Evolutionary conservation across 2,329 filamentous ascomycete genomes (phyloP), one percentile per base, ranked within the genome.

Genomic region (Pyrenochaeta sp.): DNA sequence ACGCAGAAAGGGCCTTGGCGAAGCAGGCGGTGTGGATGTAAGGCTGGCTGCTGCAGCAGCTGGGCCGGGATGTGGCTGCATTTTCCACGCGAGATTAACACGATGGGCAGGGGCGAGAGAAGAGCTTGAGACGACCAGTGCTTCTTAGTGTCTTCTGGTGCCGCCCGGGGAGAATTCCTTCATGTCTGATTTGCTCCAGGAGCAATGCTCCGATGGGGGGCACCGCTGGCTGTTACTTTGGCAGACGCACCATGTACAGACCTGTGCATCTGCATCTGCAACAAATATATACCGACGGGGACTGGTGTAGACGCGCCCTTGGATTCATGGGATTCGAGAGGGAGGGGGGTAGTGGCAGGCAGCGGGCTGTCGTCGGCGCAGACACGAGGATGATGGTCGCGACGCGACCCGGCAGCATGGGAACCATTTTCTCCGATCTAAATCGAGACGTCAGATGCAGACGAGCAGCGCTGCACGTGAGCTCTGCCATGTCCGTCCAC

Each of bases 51-150:
- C 11, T 64, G 65, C 68, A 66, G 63, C 62, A 51, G 66, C 67
- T 62, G 66, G n/a, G 60, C 54, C 56, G 61, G 67, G 63, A 36
- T 37, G 63, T 63, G 60, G 64, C 66, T 71, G 68, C 67, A 71
- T 58, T 61, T 69, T 64, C 72, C 73, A 74, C 73, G 73, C 71
- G 72, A 75, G 70, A 71, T 69, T 56, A 61, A 65, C 58, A 64
- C 53, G 64, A 67, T 67, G 58, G 49, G 66, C 68, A 69, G 69
- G 69, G 71, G 67, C 54, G 12, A 45, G 49, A 51, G 67, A 66
- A 65, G 64, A 59, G 50, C 60, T 57, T 74, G 69, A 71, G 69
- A 75, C 72, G 56, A 52, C 69, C 68, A 71, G 58, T 63, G 50
- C 62, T 70, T 69, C 67, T 70, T 73, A 74, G 71, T 66, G 69